Conservation (phyloP, 2,329 filamentous ascomycete species). For the Thelonectria rubi region DNA sequence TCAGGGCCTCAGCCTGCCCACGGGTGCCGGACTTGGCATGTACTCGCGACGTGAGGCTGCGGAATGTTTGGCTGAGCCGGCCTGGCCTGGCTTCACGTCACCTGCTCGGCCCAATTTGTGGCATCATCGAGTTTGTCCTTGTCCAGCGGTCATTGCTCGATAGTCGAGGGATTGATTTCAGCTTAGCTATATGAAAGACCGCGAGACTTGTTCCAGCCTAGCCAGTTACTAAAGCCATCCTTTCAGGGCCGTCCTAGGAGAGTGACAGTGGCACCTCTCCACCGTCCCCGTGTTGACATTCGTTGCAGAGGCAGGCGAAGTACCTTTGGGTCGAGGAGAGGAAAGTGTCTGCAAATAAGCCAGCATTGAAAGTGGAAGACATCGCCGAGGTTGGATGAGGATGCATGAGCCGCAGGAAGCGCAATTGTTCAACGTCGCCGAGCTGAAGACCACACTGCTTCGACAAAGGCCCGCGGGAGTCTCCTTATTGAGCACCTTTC, state of each 20-base stretch:
- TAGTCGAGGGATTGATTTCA: too few relatives aligned
- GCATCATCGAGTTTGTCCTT: background rate
- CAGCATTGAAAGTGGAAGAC: too few relatives aligned
- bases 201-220: slow-evolving; percentile 8
- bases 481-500: background rate
- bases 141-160: too few relatives aligned
- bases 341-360: too few relatives aligned
- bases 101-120: background rate
- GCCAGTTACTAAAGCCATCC: slow-evolving; percentile 1
- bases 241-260: slow-evolving; percentile 17
- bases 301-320: slow-evolving; percentile 18
- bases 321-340: slow-evolving; percentile 14
- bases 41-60: slow-evolving; percentile 1
- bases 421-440: too few relatives aligned
- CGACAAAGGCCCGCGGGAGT: too few relatives aligned
- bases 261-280: slow-evolving; percentile 16
- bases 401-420: too few relatives aligned
- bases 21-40: background rate
- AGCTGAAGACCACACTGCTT: too few relatives aligned
- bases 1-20: background rate
- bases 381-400: too few relatives aligned
- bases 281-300: slow-evolving; percentile 9
- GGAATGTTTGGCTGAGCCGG: background rate
- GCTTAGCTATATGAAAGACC: background rate
- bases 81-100: background rate